Percentiles rank a stretch among this genome's conserved stretches.
These are phyloP conservation scores for Zygotorulaspora florentina DNA, from an alignment of 805 yeast genomes.

Conservation along the genomic window DNA sequence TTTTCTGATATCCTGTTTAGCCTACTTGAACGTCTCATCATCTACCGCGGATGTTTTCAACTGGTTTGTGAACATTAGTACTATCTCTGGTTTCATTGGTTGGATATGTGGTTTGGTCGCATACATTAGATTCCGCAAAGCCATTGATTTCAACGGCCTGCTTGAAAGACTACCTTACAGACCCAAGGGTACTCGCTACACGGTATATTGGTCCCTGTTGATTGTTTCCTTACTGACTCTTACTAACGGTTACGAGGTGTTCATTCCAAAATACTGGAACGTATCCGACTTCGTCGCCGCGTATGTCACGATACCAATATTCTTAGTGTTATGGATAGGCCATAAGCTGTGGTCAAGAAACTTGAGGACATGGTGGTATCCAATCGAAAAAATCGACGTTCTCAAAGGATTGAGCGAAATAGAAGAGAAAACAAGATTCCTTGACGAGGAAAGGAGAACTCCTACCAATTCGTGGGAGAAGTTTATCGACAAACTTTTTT, in stretches of 20 bases:
- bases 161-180: slow-evolving; percentile 55
- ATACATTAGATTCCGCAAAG: slow-evolving; percentile 62
- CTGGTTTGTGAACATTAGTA: slow-evolving; percentile 63
- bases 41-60: slow-evolving; percentile 51
- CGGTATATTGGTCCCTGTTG: slow-evolving; percentile 51
- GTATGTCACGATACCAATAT: slow-evolving; percentile 51
- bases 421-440: slow-evolving; percentile 47
- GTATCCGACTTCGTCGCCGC: slow-evolving; percentile 64
- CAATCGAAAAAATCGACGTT: slow-evolving; percentile 57
- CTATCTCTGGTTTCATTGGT: slow-evolving; percentile 62
- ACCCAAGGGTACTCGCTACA: slow-evolving; percentile 53
- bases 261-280: slow-evolving; percentile 47
- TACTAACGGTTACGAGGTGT: slow-evolving; percentile 72
- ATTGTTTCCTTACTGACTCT: slow-evolving; percentile 50
- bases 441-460: slow-evolving; percentile 22
- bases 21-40: slow-evolving; percentile 52
- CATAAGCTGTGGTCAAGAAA: slow-evolving; percentile 49
- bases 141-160: slow-evolving; percentile 49
- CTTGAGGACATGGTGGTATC: slow-evolving; percentile 42
- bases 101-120: slow-evolving; percentile 55
- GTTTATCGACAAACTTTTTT: slow-evolving; percentile 23
- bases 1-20: slow-evolving; percentile 39
- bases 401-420: slow-evolving; percentile 55
- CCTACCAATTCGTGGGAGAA: slow-evolving; percentile 22
- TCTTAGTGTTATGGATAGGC: slow-evolving; percentile 49